A percentile compares a stretch with the other conserved stretches of the same genome.
These are phyloP conservation scores for Tricholoma furcatifolium DNA, from an alignment of 768 basidiomycete species.

Conservation along the genomic window DNA sequence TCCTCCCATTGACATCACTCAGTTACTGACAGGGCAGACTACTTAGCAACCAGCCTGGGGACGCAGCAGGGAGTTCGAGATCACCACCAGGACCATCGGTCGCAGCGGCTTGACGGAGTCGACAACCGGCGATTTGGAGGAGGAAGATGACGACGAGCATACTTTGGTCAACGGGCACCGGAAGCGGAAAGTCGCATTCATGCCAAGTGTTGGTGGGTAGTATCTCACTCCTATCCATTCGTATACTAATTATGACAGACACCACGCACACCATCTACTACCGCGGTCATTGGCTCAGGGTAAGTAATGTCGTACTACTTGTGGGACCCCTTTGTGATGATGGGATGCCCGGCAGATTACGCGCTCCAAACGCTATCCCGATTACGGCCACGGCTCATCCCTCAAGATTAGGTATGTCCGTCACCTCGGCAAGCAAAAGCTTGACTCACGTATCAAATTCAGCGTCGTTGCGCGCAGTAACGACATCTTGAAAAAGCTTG, in stretches of 20 bases:
- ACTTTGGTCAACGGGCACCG: conserved; percentile 61
- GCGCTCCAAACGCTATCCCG: conserved; percentile 72
- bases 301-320: conserved; percentile 31
- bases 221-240: conserved; percentile 10
- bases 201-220: conserved; percentile 75
- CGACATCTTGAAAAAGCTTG: conserved; percentile 83
- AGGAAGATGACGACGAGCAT: conserved; percentile 54
- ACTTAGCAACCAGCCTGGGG: conserved; percentile 88
- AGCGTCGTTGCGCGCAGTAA: conserved; percentile 89
- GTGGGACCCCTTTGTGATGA: conserved; percentile 14
- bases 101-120: conserved; percentile 63
- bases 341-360: conserved; percentile 56
- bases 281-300: conserved; percentile 84
- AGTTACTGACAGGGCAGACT: background rate
- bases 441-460: conserved; percentile 9
- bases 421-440: conserved; percentile 15
- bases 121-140: conserved; percentile 76
- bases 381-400: conserved; percentile 70
- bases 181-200: conserved; percentile 80
- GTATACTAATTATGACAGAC: conserved; percentile 40
- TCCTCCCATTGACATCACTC: background rate
- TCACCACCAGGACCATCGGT: conserved; percentile 73
- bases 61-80: conserved; percentile 85
- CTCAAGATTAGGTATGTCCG: conserved; percentile 73
- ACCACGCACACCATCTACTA: conserved; percentile 90